phyloP scores from a whole-genome alignment of 306 rosid genomes.

The Myrica gale region DNA sequence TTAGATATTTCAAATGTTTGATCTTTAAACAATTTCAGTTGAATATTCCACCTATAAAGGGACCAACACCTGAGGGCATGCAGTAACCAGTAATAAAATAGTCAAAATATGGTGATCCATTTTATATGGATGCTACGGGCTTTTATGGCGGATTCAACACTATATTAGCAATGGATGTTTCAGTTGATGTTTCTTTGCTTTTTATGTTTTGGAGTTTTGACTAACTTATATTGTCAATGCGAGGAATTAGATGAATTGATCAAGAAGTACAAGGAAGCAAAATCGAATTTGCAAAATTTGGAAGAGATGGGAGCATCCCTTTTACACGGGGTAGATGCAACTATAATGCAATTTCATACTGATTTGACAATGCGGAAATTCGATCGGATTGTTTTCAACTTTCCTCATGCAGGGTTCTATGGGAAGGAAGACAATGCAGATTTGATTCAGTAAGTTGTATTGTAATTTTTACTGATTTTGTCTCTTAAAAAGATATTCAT shows the following conservation, averaged over 20 bases:
- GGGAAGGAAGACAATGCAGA: constrained; percentile 22
- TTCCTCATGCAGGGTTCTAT: constrained; percentile 64
- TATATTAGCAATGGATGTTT: neutral
- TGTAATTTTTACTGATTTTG: constrained; percentile 2
- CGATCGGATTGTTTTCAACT: constrained; percentile 56
- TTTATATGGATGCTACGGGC: neutral
- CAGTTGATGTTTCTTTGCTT: neutral
- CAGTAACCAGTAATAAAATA: neutral
- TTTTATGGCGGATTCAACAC: neutral
- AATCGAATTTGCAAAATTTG: constrained; percentile 43
- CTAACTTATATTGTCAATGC: constrained; percentile 4
- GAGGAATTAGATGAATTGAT: constrained; percentile 37
- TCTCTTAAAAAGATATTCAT: neutral
- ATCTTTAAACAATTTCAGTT: too few relatives aligned
- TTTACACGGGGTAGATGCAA: constrained; percentile 56
- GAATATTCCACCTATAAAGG: too few relatives aligned
- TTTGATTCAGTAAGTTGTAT: constrained; percentile 46
- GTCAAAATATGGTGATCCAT: neutral
- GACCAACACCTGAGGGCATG: too few relatives aligned
- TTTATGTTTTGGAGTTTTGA: neutral
- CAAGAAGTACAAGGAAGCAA: constrained; percentile 53
- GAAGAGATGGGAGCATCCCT: constrained; percentile 42
- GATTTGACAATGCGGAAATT: constrained; percentile 41
- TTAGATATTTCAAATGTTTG: too few relatives aligned
- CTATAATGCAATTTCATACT: constrained; percentile 40